phyloP scores from a whole-genome alignment of 768 basidiomycete genomes.

The Mycena amicta region DNA sequence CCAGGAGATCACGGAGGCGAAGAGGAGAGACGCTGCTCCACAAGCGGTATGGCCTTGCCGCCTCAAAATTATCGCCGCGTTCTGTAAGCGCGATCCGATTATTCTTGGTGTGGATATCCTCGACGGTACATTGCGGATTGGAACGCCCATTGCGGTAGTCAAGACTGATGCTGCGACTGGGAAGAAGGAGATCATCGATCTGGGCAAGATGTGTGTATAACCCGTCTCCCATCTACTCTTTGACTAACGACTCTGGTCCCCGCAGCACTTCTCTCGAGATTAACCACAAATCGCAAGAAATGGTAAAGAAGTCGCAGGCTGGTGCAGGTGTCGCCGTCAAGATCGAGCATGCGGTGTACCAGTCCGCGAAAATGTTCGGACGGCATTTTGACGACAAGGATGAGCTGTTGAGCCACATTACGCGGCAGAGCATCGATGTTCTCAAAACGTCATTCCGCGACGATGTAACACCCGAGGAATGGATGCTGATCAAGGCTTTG shows the following conservation, averaged over 20 bases:
- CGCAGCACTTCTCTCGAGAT: constrained; percentile 92
- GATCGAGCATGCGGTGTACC: constrained; percentile 96
- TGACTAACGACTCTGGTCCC: constrained; percentile 12
- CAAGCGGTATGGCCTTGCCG: constrained; percentile 97
- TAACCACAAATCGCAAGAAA: constrained; percentile 90
- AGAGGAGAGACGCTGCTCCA: constrained; percentile 87
- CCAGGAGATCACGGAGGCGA: constrained; percentile 88
- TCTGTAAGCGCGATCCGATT: constrained; percentile 96
- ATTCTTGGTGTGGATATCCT: constrained; percentile 96
- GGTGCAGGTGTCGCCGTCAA: constrained; percentile 97
- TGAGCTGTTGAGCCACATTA: constrained; percentile 88
- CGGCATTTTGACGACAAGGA: constrained; percentile 97
- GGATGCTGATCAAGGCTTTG: constrained; percentile 87
- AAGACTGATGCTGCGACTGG: constrained; percentile 85
- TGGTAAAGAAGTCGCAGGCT: constrained; percentile 92
- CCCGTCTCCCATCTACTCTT: constrained; percentile 1
- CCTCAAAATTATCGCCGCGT: constrained; percentile 89
- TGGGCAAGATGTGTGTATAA: constrained; percentile 91
- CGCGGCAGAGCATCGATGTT: constrained; percentile 92
- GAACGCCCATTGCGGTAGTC: constrained; percentile 94
- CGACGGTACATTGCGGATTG: constrained; percentile 87
- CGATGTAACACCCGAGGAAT: constrained; percentile 89
- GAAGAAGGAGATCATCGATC: constrained; percentile 87
- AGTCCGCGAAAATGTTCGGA: constrained; percentile 93
- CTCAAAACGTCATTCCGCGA: constrained; percentile 92